These are phyloP conservation scores for Sclerotinia spermophila DNA, from an alignment of 2,329 filamentous ascomycete species.

Conservation along the genomic window DNA sequence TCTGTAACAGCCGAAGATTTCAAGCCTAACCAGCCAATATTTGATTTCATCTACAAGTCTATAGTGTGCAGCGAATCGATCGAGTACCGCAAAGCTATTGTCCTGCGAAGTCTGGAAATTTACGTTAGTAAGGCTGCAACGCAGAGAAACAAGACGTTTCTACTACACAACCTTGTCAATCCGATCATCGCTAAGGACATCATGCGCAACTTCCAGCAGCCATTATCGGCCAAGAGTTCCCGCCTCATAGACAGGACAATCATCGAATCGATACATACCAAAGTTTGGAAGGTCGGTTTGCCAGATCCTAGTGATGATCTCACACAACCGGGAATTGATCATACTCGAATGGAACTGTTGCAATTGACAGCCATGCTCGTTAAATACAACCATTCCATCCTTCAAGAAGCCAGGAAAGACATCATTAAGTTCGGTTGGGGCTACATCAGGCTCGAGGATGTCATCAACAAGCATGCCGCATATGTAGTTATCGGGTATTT, in stretches of 20 bases:
- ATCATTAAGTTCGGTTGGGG: conserved; percentile 99
- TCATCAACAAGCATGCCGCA: conserved; percentile 97
- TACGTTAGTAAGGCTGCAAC: conserved; percentile 76
- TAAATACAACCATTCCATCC: conserved; percentile 85
- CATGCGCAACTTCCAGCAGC: conserved; percentile 70
- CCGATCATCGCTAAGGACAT: conserved; percentile 92
- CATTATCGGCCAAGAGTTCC: conserved; percentile 54
- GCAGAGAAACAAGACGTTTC: conserved; percentile 89
- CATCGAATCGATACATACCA: conserved; percentile 85
- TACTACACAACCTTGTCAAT: conserved; percentile 89
- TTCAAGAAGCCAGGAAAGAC: conserved; percentile 91
- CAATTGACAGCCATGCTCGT: conserved; percentile 93
- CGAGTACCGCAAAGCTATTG: conserved; percentile 77
- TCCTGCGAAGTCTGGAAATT: conserved; percentile 81
- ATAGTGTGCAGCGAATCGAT: conserved; percentile 82
- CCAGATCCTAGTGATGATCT: conserved; percentile 80
- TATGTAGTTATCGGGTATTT: conserved; percentile 98
- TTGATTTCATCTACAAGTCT: conserved; percentile 77
- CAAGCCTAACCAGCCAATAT: conserved; percentile 70
- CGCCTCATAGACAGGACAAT: conserved; percentile 81
- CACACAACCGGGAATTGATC: conserved; percentile 82
- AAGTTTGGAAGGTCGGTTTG: conserved; percentile 88
- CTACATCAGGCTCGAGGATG: conserved; percentile 95
- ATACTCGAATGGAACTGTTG: conserved; percentile 91
- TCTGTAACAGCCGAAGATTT: conserved; percentile 80